Base-by-base conservation (phyloP, 225 moss, liverwort and hornwort genomes). In the Marchantia polymorpha region DNA sequence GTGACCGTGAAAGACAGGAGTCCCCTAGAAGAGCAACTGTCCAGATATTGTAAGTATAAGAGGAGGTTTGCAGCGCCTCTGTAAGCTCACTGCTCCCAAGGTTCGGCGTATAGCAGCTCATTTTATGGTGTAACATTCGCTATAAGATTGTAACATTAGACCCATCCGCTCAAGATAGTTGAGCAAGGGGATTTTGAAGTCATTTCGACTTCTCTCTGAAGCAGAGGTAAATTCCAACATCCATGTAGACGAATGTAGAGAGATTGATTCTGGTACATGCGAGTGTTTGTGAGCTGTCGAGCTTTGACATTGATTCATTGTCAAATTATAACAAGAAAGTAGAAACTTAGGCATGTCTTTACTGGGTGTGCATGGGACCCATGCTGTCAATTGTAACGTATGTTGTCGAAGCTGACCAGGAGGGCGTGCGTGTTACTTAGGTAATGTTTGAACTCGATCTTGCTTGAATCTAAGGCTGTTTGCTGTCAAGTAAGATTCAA, bases 51-150 rank as follows among this genome's bases (percentile, higher is more conserved):
- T 63, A 77, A 77, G 64, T 77, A 77, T 64, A 77, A 49, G 48
- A 64, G 64, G 49, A 64, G 64, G 77, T 63, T 26, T 64, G 59
- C 39, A 17, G 17, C 12, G 65, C 64, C 64, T 64, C 77, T 49
- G n/a, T 51, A 14, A 64, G 64, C 64, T 48, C 64, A 48, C 22
- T 64, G 39, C 64, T 52, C 77, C 25, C 25, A 49, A 26, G 50
- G 23, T 52, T 52, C 64, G 7, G 22, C 48, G 12, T 51, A 64
- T 49, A 77, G 64, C 77, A 50, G 20, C 52, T 77, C 64, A 30
- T 19, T 77, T 77, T 77, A 64, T 77, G 64, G 49, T 77, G 77
- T 77, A 77, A 64, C 77, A 77, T 77, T 64, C 30, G n/a, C 64
- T 25, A 23, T 55, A 17, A 58, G 27, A 55, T 64, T 64, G 77